Evolutionary conservation across 2,329 filamentous ascomycete genomes (phyloP).

Genomic region (Escovopsis sp.): DNA sequence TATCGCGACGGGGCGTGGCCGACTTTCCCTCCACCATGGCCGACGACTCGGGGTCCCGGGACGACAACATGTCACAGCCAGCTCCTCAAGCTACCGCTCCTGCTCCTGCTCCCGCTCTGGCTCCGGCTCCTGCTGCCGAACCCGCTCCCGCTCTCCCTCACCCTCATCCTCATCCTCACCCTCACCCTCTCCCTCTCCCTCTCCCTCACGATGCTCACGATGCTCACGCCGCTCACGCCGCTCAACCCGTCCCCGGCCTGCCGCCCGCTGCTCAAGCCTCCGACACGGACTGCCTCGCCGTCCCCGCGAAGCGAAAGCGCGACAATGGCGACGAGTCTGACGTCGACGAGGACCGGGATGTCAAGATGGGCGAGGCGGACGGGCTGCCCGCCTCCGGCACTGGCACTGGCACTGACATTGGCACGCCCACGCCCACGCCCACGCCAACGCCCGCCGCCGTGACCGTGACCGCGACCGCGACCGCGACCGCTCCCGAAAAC

Average conservation of each 20-base stretch:
- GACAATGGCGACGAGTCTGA: conserved; percentile 29
- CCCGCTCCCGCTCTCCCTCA: no score
- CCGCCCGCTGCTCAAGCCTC: conserved; percentile 14
- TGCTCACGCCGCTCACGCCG: no score
- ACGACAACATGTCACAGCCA: conserved; percentile 25
- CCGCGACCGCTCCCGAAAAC: neutral
- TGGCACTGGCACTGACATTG: no score
- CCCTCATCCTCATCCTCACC: no score
- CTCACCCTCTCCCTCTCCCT: no score
- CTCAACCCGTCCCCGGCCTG: conserved; percentile 21
- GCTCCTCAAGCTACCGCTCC: conserved; percentile 8
- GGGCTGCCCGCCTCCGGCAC: conserved; percentile 2
- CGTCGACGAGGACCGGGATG: conserved; percentile 14
- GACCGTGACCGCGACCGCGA: neutral
- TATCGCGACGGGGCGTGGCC: conserved; percentile 26
- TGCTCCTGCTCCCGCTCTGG: no score
- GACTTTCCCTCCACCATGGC: conserved; percentile 10
- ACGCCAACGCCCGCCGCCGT: no score
- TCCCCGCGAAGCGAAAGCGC: conserved; percentile 44
- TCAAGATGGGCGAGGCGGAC: conserved; percentile 12
- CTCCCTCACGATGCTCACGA: conserved; percentile 18
- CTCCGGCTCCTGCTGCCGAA: no score
- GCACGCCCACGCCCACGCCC: no score
- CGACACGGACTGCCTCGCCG: conserved; percentile 16
- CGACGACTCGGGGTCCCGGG: conserved; percentile 10